Evolutionary conservation across 2,329 filamentous ascomycete genomes (phyloP).

Genomic region (Colletotrichum acutatum): DNA sequence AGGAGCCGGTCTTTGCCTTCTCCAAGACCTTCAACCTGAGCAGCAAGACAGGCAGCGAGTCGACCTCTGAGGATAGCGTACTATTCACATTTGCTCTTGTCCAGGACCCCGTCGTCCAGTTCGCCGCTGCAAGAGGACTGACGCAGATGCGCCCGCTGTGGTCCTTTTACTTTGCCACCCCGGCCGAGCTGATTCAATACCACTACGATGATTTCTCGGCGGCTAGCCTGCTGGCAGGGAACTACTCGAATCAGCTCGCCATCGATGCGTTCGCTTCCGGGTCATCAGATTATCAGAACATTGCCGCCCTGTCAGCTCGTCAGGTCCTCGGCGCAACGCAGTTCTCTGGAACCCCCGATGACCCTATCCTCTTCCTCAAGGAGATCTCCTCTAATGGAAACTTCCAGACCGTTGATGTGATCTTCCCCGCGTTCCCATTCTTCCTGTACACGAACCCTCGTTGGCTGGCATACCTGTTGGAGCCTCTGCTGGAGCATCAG

Average conservation of each 20-base stretch:
- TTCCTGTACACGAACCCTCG: constrained; percentile 86
- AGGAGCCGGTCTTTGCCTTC: constrained; percentile 87
- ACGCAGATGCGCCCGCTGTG: constrained; percentile 84
- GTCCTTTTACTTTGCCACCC: constrained; percentile 76
- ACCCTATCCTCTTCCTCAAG: constrained; percentile 82
- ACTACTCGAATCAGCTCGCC: constrained; percentile 78
- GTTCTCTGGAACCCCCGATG: constrained; percentile 77
- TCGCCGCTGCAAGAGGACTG: constrained; percentile 78
- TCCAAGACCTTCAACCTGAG: constrained; percentile 69
- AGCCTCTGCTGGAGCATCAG: constrained; percentile 85
- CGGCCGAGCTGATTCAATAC: constrained; percentile 74
- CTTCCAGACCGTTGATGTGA: constrained; percentile 87
- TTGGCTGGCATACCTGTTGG: constrained; percentile 82
- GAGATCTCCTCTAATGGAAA: constrained; percentile 90
- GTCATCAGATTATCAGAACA: constrained; percentile 80
- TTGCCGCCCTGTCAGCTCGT: constrained; percentile 80
- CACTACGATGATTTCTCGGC: constrained; percentile 80
- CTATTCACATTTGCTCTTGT: constrained; percentile 82
- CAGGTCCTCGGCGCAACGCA: constrained; percentile 84
- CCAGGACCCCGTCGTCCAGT: constrained; percentile 84
- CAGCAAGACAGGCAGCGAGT: constrained; percentile 38
- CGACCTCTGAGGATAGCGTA: constrained; percentile 60
- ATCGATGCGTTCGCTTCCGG: constrained; percentile 79
- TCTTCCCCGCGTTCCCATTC: constrained; percentile 88
- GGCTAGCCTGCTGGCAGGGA: constrained; percentile 71